A percentile compares a stretch with the other conserved stretches of the same genome.
Evolutionary conservation across 1,284 basidiomycete genomes (phyloP).

Genomic region (Phlebopus sp.): DNA sequence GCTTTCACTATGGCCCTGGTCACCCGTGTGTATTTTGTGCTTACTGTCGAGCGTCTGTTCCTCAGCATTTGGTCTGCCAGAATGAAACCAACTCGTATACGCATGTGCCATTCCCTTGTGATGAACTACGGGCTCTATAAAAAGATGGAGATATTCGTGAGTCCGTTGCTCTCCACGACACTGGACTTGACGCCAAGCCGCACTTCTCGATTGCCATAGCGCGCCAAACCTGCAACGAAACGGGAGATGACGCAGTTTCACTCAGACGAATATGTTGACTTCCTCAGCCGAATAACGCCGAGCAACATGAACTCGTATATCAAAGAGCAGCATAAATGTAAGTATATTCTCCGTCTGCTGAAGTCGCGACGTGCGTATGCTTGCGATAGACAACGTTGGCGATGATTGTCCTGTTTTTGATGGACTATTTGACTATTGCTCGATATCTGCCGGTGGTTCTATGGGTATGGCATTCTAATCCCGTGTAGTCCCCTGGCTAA

Average conservation of each 20-base stretch:
- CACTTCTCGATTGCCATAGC: slow-evolving; percentile 45
- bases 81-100: slow-evolving; percentile 96
- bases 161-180: slow-evolving; percentile 31
- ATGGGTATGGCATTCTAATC: slow-evolving; percentile 70
- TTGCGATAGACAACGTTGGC: slow-evolving; percentile 70
- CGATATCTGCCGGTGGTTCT: slow-evolving; percentile 96
- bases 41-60: background rate
- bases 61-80: slow-evolving; percentile 35
- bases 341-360: slow-evolving; percentile 21
- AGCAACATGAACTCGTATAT: slow-evolving; percentile 86
- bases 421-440: slow-evolving; percentile 97
- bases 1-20: slow-evolving; percentile 97
- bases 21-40: slow-evolving; percentile 56
- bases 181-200: background rate
- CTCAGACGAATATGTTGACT: slow-evolving; percentile 93
- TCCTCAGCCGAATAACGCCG: slow-evolving; percentile 80
- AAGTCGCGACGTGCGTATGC: background rate
- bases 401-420: slow-evolving; percentile 99
- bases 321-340: slow-evolving; percentile 96
- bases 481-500: slow-evolving; percentile 3
- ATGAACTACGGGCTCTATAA: slow-evolving; percentile 99
- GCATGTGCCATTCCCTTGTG: slow-evolving; percentile 99
- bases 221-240: slow-evolving; percentile 98
- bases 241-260: slow-evolving; percentile 97
- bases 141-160: slow-evolving; percentile 95